Conservation (phyloP, 768 basidiomycete species). For the Erythrobasidium yunnanense region DNA sequence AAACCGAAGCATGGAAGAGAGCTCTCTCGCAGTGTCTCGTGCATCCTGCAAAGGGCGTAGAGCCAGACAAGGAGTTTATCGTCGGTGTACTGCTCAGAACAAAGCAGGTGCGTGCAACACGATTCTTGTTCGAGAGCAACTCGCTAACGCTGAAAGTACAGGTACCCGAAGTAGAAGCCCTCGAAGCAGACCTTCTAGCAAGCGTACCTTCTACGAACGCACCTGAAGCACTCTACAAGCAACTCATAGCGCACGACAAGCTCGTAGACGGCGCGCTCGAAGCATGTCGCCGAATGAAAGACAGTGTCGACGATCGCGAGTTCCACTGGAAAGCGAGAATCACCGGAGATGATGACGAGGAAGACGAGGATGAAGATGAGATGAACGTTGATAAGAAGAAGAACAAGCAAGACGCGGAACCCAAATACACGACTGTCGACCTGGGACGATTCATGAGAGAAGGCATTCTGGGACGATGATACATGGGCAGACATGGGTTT, state of each 20-base stretch:
- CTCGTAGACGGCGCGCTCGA: slow-evolving; percentile 10
- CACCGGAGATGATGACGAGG: slow-evolving; percentile 18
- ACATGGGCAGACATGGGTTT: too few relatives aligned
- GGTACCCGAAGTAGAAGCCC: slow-evolving; percentile 26
- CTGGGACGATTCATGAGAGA: slow-evolving; percentile 25
- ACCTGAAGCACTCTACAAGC: slow-evolving; percentile 10
- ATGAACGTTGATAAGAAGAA: neutral
- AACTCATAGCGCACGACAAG: slow-evolving; percentile 18
- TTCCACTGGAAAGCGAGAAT: slow-evolving; percentile 19
- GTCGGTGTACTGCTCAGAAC: slow-evolving; percentile 26
- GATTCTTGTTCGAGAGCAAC: neutral
- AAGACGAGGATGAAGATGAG: slow-evolving; percentile 12
- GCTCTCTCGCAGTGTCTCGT: slow-evolving; percentile 20
- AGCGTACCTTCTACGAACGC: neutral
- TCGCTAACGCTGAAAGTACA: neutral
- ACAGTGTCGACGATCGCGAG: slow-evolving; percentile 13
- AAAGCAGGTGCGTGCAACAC: slow-evolving; percentile 18
- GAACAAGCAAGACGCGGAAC: neutral
- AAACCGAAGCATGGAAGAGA: slow-evolving; percentile 24
- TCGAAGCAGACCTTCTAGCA: neutral
- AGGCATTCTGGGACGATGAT: neutral
- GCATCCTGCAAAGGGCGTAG: slow-evolving; percentile 18
- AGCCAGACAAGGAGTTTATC: slow-evolving; percentile 24
- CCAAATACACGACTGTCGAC: slow-evolving; percentile 3
- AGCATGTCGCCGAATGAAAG: neutral